Evolutionary conservation across 345 rosid species (phyloP), one percentile per base, ranked within the genome.

Genomic region (Linum usitatissimum): DNA sequence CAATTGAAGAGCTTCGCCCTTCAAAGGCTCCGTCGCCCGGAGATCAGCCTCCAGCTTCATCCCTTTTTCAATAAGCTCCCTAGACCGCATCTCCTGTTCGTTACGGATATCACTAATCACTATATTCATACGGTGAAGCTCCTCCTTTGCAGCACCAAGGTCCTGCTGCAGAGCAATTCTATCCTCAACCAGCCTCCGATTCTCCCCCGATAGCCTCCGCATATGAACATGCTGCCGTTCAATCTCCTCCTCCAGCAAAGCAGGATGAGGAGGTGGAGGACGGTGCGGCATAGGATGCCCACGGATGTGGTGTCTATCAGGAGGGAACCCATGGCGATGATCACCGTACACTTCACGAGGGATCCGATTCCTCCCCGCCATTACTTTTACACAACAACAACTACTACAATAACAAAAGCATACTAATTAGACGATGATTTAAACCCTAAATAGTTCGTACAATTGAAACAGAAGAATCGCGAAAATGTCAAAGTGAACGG

Each of bases 341-440:
- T 83, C 90, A 65, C 73, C 78, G 68, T 75, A 83, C 38, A 66
- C 67, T n/a, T 90, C 97, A 18, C 89, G 86, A 64, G 77, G 79
- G 38, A 83, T 67, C 4, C 95, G 89, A 64, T 83, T 78, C 78
- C 97, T 87, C 69, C 92, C 96, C 17, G 96, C 77, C 99, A 93
- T 93, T 38, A 45, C 51, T 45, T 45, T 10, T 45, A 12, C 51
- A 45, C 14, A 45, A 10, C 14, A 45, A 45, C 8, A 45, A 45
- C 51, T n/a, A n/a, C n/a, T n/a, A n/a, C n/a, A n/a, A n/a, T n/a
- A 7, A 15, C 4, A 0, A 13, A 1, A 34, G 1, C 38, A 34
- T 4, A 10, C 51, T 13, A 45, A 45, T 45, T 45, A 45, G 51
- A 45, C 38, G 15, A 10, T 15, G 51, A 10, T 45, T 45, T 15